Evolutionary conservation across 352 stramenopile genomes (phyloP).

Genomic region (Phytophthora chlamydospora): DNA sequence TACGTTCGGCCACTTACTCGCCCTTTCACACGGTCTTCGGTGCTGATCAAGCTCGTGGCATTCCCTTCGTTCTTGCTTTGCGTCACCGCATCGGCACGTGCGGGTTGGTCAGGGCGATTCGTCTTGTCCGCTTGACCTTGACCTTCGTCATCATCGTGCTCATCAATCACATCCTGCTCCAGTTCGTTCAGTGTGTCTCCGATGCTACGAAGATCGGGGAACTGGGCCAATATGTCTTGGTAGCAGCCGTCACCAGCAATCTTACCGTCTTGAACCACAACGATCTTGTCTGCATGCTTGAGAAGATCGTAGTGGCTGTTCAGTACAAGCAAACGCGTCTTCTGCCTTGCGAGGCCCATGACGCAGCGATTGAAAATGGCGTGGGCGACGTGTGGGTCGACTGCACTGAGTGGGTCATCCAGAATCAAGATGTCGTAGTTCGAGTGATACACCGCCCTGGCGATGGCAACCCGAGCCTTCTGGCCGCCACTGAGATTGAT

Average conservation of each 20-base stretch:
- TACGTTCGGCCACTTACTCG: slow-evolving; percentile 37
- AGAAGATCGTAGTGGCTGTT: slow-evolving; percentile 44
- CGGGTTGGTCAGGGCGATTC: not conserved
- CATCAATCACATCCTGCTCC: slow-evolving; percentile 34
- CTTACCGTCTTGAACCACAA: slow-evolving; percentile 37
- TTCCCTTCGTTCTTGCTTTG: slow-evolving; percentile 11
- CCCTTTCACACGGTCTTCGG: slow-evolving; percentile 36
- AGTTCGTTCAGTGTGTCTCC: slow-evolving; percentile 20
- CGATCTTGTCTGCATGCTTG: slow-evolving; percentile 38
- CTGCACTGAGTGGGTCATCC: slow-evolving; percentile 46
- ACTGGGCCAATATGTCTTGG: slow-evolving; percentile 24
- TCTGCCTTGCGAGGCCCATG: slow-evolving; percentile 17
- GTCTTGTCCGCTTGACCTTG: not conserved
- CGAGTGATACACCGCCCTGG: slow-evolving; percentile 88
- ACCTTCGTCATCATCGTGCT: slow-evolving; percentile 13
- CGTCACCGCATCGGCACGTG: not conserved
- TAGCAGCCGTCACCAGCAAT: slow-evolving; percentile 35
- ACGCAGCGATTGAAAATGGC: slow-evolving; percentile 45
- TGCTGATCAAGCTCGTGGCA: slow-evolving; percentile 15
- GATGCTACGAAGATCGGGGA: slow-evolving; percentile 33
- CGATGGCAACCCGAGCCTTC: slow-evolving; percentile 86
- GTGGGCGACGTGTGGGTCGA: slow-evolving; percentile 46
- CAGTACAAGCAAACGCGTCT: slow-evolving; percentile 87
- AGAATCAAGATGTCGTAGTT: slow-evolving; percentile 61
- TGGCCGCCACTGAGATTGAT: slow-evolving; percentile 95